These are phyloP conservation scores for Corinectria fuckeliana DNA, from an alignment of 2,329 filamentous ascomycete genomes.

Conservation along the genomic window DNA sequence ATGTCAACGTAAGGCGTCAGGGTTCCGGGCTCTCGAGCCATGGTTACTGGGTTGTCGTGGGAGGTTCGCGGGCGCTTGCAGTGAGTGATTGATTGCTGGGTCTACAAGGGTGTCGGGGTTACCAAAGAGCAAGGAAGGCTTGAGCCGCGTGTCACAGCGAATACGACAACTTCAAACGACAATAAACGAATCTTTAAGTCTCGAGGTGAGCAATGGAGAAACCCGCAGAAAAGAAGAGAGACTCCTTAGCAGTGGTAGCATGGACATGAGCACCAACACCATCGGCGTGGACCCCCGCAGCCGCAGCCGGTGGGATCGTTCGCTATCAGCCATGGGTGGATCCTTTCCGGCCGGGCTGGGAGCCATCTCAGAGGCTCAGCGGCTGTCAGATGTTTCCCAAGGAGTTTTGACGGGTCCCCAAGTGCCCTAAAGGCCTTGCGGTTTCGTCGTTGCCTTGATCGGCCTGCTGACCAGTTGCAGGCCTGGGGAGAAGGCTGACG, in stretches of 20 bases:
- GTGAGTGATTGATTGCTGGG: background rate
- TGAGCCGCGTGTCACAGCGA: background rate
- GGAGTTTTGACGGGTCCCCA: background rate
- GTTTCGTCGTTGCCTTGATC: conserved; percentile 5
- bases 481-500: conserved; percentile 14
- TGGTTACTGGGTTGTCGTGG: conserved; percentile 7
- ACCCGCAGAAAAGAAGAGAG: background rate
- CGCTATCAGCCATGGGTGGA: conserved; percentile 5
- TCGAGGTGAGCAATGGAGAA: background rate
- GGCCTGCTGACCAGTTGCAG: conserved; percentile 16
- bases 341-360: background rate
- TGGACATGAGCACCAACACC: background rate
- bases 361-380: background rate
- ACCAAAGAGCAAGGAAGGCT: background rate
- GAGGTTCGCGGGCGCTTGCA: background rate
- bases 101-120: background rate
- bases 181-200: background rate
- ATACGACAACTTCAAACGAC: background rate
- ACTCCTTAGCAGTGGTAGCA: background rate
- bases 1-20: conserved; percentile 29
- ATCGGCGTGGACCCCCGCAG: conserved; percentile 11
- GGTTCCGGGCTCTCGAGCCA: conserved; percentile 26
- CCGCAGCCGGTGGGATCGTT: conserved; percentile 1
- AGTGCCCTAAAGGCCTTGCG: conserved; percentile 1
- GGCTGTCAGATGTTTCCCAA: background rate